Percentiles rank a stretch among this genome's conserved stretches.
These are phyloP conservation scores for Nitzschia palea DNA, from an alignment of 108 stramenopile species.

Conservation along the genomic window DNA sequence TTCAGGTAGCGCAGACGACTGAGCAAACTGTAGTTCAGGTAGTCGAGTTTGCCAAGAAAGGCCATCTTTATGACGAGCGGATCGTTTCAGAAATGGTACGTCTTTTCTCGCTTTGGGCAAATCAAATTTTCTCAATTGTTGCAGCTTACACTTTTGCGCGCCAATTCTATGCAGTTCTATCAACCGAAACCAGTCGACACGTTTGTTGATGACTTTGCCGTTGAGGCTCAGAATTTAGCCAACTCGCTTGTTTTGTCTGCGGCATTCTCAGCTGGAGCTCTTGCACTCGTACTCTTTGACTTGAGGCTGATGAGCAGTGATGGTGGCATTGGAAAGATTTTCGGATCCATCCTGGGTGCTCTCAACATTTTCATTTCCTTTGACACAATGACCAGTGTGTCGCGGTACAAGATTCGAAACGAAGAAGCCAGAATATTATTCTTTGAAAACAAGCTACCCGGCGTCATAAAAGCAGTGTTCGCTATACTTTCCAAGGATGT, in stretches of 20 bases:
- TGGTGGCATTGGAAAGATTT: background rate
- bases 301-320: background rate
- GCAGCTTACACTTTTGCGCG: too few relatives aligned
- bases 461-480: conserved; percentile 26
- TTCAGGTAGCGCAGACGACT: conserved; percentile 18
- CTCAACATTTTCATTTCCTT: conserved; percentile 28
- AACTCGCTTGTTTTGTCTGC: conserved; percentile 23
- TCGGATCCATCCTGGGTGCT: conserved; percentile 9
- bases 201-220: conserved; percentile 38
- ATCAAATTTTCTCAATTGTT: too few relatives aligned
- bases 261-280: conserved; percentile 24
- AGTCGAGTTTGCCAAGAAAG: conserved; percentile 29
- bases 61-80: conserved; percentile 29
- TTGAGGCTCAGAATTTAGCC: conserved; percentile 33
- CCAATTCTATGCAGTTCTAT: too few relatives aligned
- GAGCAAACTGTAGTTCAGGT: conserved; percentile 23
- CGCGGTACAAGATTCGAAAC: conserved; percentile 36
- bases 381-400: conserved; percentile 27
- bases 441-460: conserved; percentile 2
- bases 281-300: conserved; percentile 17
- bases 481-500: background rate
- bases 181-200: conserved; percentile 46
- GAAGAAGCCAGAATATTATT: conserved; percentile 25
- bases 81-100: conserved; percentile 29
- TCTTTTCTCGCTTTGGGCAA: too few relatives aligned